These are phyloP conservation scores for Cryptococcus wingfieldii DNA, from an alignment of 1,284 basidiomycete species.

Conservation along the genomic window DNA sequence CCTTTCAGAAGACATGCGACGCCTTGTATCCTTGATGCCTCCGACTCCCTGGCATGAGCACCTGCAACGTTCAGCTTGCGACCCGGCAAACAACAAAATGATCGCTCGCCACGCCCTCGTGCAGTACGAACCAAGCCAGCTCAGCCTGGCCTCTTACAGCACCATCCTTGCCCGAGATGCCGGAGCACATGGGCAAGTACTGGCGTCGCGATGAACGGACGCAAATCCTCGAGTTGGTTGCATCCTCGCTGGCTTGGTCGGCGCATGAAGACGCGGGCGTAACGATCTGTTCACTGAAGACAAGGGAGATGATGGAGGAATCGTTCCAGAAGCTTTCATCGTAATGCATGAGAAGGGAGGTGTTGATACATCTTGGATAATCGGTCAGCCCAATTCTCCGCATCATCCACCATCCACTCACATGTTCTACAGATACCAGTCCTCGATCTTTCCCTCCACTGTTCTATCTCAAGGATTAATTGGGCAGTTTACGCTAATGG, in stretches of 20 bases:
- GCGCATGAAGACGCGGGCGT: neutral
- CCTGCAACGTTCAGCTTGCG: neutral
- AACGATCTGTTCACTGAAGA: neutral
- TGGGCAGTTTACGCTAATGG: constrained; percentile 64
- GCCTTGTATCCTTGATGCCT: no score
- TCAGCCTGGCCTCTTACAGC: constrained; percentile 43
- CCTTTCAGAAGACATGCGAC: no score
- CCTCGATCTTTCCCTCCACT: neutral
- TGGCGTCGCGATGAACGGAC: constrained; percentile 15
- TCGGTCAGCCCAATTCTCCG: neutral
- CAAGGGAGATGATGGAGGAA: neutral
- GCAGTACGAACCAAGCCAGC: constrained; percentile 14
- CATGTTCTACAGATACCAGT: neutral
- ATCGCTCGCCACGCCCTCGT: neutral
- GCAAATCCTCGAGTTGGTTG: constrained; percentile 34
- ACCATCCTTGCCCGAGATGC: constrained; percentile 22
- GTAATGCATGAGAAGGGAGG: constrained; percentile 2
- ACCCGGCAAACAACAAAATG: neutral
- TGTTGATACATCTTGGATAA: neutral
- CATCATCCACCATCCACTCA: neutral
- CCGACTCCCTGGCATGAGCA: neutral
- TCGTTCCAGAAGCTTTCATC: neutral
- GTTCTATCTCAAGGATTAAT: neutral
- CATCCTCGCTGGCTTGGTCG: constrained; percentile 34
- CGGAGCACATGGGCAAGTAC: constrained; percentile 13